Evolutionary conservation across 1,284 basidiomycete genomes (phyloP).

Genomic region (Pyrrhoderma noxium): DNA sequence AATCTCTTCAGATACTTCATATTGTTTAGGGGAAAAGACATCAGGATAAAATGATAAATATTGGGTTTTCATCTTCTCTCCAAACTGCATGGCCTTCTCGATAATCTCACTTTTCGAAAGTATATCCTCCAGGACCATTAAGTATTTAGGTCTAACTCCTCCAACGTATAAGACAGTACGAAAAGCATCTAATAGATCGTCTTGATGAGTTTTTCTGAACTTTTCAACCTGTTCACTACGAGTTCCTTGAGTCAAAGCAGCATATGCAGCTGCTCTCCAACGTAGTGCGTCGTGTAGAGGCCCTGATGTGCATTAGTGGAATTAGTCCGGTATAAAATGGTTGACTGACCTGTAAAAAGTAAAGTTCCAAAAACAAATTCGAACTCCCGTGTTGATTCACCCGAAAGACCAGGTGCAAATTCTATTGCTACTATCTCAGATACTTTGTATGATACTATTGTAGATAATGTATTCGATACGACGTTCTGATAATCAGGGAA

Average conservation of each 20-base stretch:
- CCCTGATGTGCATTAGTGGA: not conserved
- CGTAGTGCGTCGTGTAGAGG: not conserved
- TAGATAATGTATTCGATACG: not conserved
- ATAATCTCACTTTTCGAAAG: not conserved
- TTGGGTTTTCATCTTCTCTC: not conserved
- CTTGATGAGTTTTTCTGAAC: no score
- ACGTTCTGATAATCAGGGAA: not conserved
- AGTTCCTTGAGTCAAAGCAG: no score
- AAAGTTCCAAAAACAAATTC: not conserved
- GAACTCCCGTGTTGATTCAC: not conserved
- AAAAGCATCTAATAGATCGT: no score
- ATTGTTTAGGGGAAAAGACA: not conserved
- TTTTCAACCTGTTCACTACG: no score
- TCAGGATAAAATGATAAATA: constrained; percentile 1
- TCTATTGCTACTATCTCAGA: not conserved
- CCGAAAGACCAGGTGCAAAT: not conserved
- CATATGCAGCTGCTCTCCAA: constrained; percentile 1
- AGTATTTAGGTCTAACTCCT: no score
- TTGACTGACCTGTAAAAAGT: not conserved
- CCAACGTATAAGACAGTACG: no score
- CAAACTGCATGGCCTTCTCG: not conserved
- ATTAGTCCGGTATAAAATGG: not conserved
- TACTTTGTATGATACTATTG: not conserved
- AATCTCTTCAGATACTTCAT: not conserved
- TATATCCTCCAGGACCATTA: no score